Evolutionary conservation across 1,284 basidiomycete genomes (phyloP).

Genomic region (Rhodotorula sp.): DNA sequence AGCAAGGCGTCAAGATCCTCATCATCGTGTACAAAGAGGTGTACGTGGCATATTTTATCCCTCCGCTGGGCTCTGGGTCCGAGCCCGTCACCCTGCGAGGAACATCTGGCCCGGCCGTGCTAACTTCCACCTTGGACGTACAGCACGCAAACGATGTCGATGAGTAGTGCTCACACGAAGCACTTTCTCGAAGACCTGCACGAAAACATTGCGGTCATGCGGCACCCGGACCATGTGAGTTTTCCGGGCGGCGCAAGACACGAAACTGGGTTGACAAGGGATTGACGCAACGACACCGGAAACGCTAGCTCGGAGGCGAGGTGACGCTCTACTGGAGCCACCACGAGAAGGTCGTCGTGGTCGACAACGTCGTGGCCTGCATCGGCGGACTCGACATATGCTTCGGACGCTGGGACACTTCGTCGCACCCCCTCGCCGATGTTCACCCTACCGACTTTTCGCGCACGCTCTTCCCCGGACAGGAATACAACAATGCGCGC

Average conservation of each 20-base stretch:
- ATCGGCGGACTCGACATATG: slow-evolving; percentile 41
- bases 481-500: slow-evolving; percentile 51
- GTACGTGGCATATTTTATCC: not conserved
- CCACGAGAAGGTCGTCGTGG: slow-evolving; percentile 60
- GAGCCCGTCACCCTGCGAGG: not conserved
- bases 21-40: slow-evolving; percentile 66
- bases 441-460: slow-evolving; percentile 80
- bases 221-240: slow-evolving; percentile 44
- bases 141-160: slow-evolving; percentile 72
- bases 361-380: slow-evolving; percentile 61
- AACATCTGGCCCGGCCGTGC: not conserved
- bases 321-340: slow-evolving; percentile 76
- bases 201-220: slow-evolving; percentile 76
- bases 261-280: slow-evolving; percentile 46
- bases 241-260: too few species aligned
- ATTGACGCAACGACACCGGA: not conserved
- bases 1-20: slow-evolving; percentile 84
- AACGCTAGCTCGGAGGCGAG: slow-evolving; percentile 72
- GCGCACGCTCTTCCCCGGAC: slow-evolving; percentile 82
- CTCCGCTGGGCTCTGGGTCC: not conserved
- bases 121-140: not conserved
- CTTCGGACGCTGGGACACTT: slow-evolving; percentile 92
- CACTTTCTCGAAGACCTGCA: slow-evolving; percentile 58
- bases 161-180: slow-evolving; percentile 58
- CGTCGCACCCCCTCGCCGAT: slow-evolving; percentile 70